Evolutionary conservation across 441 rosid species (phyloP).

Genomic region (Croton setiger): DNA sequence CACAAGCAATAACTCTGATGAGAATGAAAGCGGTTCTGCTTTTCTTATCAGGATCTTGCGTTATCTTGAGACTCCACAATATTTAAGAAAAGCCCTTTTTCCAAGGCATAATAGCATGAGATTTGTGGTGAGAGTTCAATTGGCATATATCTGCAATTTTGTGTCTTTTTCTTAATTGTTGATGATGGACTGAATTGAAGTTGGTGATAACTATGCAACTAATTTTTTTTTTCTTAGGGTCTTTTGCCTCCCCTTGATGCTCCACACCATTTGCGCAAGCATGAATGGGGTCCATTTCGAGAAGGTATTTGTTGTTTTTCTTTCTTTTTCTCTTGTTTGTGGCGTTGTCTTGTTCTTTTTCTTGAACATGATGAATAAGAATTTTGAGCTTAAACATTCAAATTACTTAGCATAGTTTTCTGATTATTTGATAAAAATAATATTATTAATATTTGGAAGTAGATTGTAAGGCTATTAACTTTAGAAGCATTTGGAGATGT

Average conservation of each 20-base stretch:
- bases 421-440: neutral
- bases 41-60: constrained; percentile 78
- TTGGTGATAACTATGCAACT: neutral
- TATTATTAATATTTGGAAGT: neutral
- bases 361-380: neutral
- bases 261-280: constrained; percentile 95
- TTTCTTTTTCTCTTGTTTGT: neutral
- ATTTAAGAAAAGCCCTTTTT: constrained; percentile 80
- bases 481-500: neutral
- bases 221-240: constrained; percentile 43
- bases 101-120: constrained; percentile 74
- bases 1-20: constrained; percentile 31
- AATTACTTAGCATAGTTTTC: neutral
- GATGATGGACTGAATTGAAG: constrained; percentile 6
- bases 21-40: constrained; percentile 66
- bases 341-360: neutral
- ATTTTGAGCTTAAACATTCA: neutral
- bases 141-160: neutral
- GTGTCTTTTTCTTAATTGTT: constrained; percentile 10
- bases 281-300: constrained; percentile 84
- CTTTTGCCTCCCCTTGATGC: constrained; percentile 98
- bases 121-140: constrained; percentile 57
- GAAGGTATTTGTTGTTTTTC: constrained; percentile 48
- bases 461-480: neutral
- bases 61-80: constrained; percentile 95